Evolutionary conservation across 192 early-diverging fungal species (phyloP).

Genomic region (Physocladia obscura): DNA sequence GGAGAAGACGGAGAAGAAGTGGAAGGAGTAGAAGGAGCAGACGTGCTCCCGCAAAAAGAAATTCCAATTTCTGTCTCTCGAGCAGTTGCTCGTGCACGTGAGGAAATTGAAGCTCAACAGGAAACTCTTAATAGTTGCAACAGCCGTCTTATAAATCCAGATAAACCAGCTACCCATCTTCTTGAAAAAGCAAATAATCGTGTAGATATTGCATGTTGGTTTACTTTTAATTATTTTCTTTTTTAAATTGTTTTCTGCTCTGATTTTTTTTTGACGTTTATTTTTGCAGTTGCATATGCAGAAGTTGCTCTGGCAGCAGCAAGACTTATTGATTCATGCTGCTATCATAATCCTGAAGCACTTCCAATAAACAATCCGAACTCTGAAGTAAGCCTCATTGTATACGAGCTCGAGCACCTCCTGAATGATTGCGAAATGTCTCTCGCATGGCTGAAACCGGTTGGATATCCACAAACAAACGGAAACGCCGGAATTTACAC

Average conservation of each 20-base stretch:
- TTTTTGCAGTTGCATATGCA: neutral
- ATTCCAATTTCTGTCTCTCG: neutral
- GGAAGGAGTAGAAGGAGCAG: too few relatives aligned
- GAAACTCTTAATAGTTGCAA: neutral
- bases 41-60: too few relatives aligned
- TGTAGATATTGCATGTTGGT: constrained; percentile 8
- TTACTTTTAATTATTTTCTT: too few relatives aligned
- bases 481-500: neutral
- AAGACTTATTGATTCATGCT: neutral
- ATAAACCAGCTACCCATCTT: neutral
- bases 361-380: neutral
- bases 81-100: neutral
- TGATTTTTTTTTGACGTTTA: neutral
- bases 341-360: neutral
- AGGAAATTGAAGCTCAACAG: neutral
- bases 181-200: neutral
- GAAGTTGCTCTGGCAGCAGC: constrained; percentile 8
- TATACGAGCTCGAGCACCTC: constrained; percentile 9
- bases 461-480: neutral
- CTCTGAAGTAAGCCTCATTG: neutral
- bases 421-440: neutral
- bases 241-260: too few relatives aligned
- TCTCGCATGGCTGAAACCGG: neutral
- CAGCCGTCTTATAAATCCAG: neutral
- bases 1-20: too few relatives aligned